A percentile compares a stretch with the other conserved stretches of the same genome.
These are phyloP conservation scores for Caryopteris hybrid DNA, from an alignment of 305 asterid species.

Conservation along the genomic window DNA sequence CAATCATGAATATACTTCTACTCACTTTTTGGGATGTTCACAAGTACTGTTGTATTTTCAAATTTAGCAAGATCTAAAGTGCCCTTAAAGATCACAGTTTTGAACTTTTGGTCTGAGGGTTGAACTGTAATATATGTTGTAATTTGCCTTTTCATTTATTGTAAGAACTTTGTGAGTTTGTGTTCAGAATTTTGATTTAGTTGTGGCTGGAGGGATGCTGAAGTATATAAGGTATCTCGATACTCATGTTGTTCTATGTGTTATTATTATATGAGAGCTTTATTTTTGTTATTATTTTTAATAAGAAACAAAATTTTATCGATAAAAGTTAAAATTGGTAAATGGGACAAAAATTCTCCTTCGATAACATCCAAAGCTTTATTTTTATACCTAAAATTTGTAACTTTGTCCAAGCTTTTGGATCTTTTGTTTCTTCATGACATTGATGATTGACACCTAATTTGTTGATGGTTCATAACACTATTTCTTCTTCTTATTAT, in stretches of 20 bases:
- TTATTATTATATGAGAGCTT: not conserved
- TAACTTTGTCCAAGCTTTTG: not conserved
- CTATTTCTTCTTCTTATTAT: too few relatives aligned
- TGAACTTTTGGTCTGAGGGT: slow-evolving; percentile 5
- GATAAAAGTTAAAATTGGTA: too few relatives aligned
- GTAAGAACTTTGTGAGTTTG: not conserved
- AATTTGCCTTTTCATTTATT: slow-evolving; percentile 1
- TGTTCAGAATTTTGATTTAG: not conserved
- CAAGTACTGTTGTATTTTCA: not conserved
- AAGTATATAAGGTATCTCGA: not conserved
- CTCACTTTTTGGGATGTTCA: slow-evolving; percentile 5
- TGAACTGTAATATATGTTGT: slow-evolving; percentile 2
- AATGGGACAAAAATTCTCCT: too few relatives aligned
- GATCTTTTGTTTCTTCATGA: not conserved
- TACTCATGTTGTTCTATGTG: slow-evolving; percentile 3
- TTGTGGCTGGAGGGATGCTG: not conserved
- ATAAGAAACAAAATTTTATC: too few relatives aligned
- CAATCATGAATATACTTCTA: slow-evolving; percentile 8
- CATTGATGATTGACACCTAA: not conserved
- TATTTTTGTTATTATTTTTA: not conserved
- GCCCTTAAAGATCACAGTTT: not conserved
- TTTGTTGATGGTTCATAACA: too few relatives aligned
- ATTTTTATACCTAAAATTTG: not conserved
- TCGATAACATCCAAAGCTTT: too few relatives aligned
- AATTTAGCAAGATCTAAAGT: slow-evolving; percentile 12